These are phyloP conservation scores for Saccharomyces hybrid DNA, from an alignment of 1,139 yeast species.

Conservation along the genomic window DNA sequence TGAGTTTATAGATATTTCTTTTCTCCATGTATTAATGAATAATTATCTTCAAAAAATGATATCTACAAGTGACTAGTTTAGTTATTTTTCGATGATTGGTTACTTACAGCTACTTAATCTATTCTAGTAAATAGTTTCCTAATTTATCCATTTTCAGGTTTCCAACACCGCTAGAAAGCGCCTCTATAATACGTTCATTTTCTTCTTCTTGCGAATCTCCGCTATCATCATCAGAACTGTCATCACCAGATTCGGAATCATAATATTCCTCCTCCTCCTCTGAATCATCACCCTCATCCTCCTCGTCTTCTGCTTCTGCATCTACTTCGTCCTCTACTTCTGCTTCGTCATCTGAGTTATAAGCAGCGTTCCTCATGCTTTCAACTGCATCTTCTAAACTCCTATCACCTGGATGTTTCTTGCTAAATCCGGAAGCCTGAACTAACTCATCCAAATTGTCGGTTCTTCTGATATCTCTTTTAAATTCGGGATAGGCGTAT, in stretches of 20 bases:
- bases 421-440: constrained; percentile 85
- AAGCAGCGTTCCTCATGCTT: constrained; percentile 48
- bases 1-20: not conserved
- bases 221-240: constrained; percentile 32
- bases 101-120: constrained; percentile 4
- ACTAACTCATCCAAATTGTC: constrained; percentile 73
- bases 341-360: constrained; percentile 32
- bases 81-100: no score
- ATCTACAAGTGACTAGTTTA: no score
- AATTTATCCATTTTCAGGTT: constrained; percentile 68
- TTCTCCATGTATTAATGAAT: not conserved
- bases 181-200: constrained; percentile 66
- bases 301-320: constrained; percentile 25
- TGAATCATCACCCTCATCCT: constrained; percentile 27
- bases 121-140: constrained; percentile 68
- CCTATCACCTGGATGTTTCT: constrained; percentile 53
- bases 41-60: not conserved
- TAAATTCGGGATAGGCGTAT: constrained; percentile 73
- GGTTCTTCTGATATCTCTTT: constrained; percentile 61
- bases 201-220: constrained; percentile 44
- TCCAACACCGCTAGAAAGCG: constrained; percentile 52
- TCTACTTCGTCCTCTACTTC: constrained; percentile 19
- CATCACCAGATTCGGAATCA: constrained; percentile 12
- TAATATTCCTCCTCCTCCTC: constrained; percentile 29
- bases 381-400: constrained; percentile 72